phyloP scores from a whole-genome alignment of 225 moss, liverwort and hornwort species.

The Polytrichum commune region DNA sequence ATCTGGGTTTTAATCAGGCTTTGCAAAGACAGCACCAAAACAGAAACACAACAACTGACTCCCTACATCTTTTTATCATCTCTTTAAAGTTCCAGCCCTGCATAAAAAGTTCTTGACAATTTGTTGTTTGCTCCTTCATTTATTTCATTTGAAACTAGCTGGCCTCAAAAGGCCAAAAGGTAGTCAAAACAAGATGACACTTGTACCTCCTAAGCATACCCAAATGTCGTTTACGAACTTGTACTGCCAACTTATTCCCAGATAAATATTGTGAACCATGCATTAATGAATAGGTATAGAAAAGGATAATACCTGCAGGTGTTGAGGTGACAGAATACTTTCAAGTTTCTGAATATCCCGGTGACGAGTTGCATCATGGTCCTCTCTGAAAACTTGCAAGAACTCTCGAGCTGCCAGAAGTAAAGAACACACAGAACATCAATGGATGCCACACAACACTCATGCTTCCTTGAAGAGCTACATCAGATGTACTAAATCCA shows the following conservation, averaged over 20 bases:
- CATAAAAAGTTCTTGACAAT: too few species aligned
- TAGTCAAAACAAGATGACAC: not conserved
- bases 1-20: too few species aligned
- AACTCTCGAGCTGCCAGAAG: slow-evolving; percentile 61
- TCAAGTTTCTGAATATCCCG: slow-evolving; percentile 84
- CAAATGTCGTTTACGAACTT: too few species aligned
- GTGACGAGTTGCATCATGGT: slow-evolving; percentile 76
- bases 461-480: too few species aligned
- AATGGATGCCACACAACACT: too few species aligned
- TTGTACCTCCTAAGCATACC: not conserved
- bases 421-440: not conserved
- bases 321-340: slow-evolving; percentile 86
- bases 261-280: not conserved
- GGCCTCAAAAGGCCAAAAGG: not conserved
- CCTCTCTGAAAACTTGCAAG: slow-evolving; percentile 82
- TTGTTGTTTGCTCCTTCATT: too few species aligned
- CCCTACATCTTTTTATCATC: too few species aligned
- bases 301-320: slow-evolving; percentile 51
- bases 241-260: not conserved
- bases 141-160: not conserved
- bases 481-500: too few species aligned
- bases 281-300: not conserved
- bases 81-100: too few species aligned
- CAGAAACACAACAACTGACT: too few species aligned
- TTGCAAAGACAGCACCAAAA: too few species aligned